These are phyloP conservation scores for Penicillium sp. DNA, from an alignment of 2,329 filamentous ascomycete genomes.

Conservation along the genomic window DNA sequence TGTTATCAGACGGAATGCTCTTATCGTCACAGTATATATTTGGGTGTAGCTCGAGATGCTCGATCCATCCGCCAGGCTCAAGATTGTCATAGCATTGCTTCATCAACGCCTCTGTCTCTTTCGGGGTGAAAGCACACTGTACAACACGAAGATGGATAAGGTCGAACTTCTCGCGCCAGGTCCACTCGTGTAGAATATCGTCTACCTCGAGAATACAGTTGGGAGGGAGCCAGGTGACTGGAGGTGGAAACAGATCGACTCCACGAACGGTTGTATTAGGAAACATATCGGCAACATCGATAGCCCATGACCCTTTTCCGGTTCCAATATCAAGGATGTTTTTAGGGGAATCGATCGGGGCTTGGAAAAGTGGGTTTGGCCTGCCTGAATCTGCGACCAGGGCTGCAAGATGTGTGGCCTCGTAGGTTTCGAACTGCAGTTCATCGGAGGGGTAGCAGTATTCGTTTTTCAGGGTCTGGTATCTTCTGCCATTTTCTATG, in stretches of 20 bases:
- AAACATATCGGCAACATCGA: constrained; percentile 14
- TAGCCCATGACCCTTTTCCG: constrained; percentile 20
- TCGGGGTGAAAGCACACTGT: constrained; percentile 5
- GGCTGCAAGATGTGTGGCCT: constrained; percentile 22
- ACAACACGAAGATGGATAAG: constrained; percentile 27
- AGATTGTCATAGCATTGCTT: constrained; percentile 12
- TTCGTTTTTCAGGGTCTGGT: constrained; percentile 7
- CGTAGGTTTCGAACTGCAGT: constrained; percentile 21
- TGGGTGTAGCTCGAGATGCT: constrained; percentile 14
- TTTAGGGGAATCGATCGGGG: constrained; percentile 16
- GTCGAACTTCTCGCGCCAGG: too few species aligned
- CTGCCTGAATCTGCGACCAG: constrained; percentile 16
- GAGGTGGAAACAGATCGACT: constrained; percentile 31
- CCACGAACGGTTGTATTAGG: constrained; percentile 17
- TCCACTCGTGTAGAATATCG: constrained; percentile 27
- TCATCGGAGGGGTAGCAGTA: constrained; percentile 22
- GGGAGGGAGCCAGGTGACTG: constrained; percentile 26
- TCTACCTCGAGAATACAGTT: constrained; percentile 33
- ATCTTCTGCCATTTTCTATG: constrained; percentile 11
- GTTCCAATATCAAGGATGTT: constrained; percentile 21
- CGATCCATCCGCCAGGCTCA: constrained; percentile 8
- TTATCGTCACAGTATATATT: constrained; percentile 12
- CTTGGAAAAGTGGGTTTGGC: constrained; percentile 17
- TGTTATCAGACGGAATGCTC: not conserved
- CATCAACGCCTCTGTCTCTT: not conserved